These are phyloP conservation scores for Spinacia oleracea DNA, from an alignment of 179 eudicot genomes.

Conservation along the genomic window DNA sequence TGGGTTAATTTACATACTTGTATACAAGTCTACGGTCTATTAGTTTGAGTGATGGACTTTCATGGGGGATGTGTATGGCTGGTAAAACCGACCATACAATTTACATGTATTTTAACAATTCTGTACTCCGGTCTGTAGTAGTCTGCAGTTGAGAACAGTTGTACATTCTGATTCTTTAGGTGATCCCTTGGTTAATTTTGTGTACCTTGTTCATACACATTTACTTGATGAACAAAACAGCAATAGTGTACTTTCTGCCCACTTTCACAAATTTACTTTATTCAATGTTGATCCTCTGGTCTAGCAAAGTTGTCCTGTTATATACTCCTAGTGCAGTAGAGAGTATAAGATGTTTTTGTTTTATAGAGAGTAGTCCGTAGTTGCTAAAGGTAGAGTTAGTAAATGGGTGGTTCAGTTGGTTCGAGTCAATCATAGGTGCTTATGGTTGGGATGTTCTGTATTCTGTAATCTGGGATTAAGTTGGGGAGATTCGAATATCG, in stretches of 20 bases:
- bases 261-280: background rate
- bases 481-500: background rate
- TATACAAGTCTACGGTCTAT: no score
- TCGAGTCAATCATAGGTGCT: background rate
- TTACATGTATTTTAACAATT: no score
- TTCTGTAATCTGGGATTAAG: background rate
- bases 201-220: no score
- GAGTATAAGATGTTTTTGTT: no score
- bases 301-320: no score
- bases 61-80: background rate
- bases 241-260: background rate
- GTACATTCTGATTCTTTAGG: background rate
- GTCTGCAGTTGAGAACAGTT: background rate
- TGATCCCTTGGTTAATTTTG: background rate
- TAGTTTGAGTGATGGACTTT: conserved; percentile 1
- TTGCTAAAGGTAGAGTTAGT: background rate
- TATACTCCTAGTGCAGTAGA: no score
- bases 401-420: background rate
- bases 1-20: background rate
- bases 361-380: background rate
- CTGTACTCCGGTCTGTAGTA: background rate
- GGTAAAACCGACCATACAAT: background rate
- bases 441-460: no score
- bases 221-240: no score
- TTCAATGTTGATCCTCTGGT: background rate